A percentile compares a stretch with the other conserved stretches of the same genome.
phyloP scores from a whole-genome alignment of 345 rosid species.

The Pistacia vera region DNA sequence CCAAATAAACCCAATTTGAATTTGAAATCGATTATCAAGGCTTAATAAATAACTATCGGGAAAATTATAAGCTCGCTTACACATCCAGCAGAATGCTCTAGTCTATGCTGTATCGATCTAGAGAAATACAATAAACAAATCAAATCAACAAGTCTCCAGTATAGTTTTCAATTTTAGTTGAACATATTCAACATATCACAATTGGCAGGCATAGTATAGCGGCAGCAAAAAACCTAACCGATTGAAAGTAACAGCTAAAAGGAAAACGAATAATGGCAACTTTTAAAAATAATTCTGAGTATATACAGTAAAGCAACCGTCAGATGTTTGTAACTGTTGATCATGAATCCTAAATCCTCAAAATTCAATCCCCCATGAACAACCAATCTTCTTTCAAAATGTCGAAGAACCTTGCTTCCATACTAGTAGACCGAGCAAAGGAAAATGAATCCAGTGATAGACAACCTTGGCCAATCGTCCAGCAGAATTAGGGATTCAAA shows the following conservation, averaged over 20 bases:
- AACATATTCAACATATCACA: neutral
- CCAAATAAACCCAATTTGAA: too few relatives aligned
- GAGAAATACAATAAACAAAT: too few relatives aligned
- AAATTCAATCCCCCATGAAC: conserved; percentile 20
- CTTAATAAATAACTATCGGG: too few relatives aligned
- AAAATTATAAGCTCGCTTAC: too few relatives aligned
- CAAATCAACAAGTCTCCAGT: neutral
- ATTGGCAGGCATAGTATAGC: neutral
- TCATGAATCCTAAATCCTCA: conserved; percentile 22
- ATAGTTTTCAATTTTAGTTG: neutral
- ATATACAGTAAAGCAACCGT: conserved; percentile 35
- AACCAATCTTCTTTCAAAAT: conserved; percentile 13
- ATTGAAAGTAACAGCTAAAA: neutral
- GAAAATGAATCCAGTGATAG: conserved; percentile 2
- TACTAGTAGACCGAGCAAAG: neutral
- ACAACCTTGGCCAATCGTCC: conserved; percentile 8
- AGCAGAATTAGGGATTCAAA: conserved; percentile 32
- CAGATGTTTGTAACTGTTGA: neutral
- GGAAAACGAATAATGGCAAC: conserved; percentile 6
- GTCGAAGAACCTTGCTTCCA: conserved; percentile 7
- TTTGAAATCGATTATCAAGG: too few relatives aligned
- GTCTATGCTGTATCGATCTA: too few relatives aligned
- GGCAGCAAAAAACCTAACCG: neutral
- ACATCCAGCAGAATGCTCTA: too few relatives aligned
- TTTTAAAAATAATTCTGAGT: conserved; percentile 19